These are phyloP conservation scores for Phialemonium atrogriseum DNA, from an alignment of 2,329 filamentous ascomycete species.

Conservation along the genomic window DNA sequence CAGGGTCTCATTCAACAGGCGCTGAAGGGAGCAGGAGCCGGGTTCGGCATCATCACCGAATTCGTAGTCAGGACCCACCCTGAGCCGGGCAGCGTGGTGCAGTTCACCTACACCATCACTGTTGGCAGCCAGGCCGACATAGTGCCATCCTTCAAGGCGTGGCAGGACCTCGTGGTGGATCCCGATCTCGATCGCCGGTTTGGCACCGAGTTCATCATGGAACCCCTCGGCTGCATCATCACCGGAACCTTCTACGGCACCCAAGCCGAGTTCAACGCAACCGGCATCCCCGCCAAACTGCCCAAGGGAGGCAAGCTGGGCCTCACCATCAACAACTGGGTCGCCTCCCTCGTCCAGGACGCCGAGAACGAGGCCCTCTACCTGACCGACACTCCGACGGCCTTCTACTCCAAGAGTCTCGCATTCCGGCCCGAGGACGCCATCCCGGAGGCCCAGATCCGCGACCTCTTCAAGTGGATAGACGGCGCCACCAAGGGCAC, in stretches of 20 bases:
- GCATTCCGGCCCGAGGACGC: slow-evolving; percentile 41
- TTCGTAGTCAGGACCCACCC: slow-evolving; percentile 49
- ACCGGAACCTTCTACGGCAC: slow-evolving; percentile 55
- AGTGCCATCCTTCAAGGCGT: slow-evolving; percentile 42
- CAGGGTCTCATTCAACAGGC: no score
- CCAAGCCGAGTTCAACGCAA: slow-evolving; percentile 42
- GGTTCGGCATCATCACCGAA: slow-evolving; percentile 48
- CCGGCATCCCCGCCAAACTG: slow-evolving; percentile 39
- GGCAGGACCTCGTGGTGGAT: slow-evolving; percentile 49
- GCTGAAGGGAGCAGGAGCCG: slow-evolving; percentile 46
- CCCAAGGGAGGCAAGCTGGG: slow-evolving; percentile 29
- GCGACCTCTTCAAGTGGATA: slow-evolving; percentile 45
- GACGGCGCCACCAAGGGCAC: slow-evolving; percentile 40
- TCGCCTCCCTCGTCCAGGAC: slow-evolving; percentile 46
- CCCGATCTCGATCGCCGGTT: slow-evolving; percentile 50
- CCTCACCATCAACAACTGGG: slow-evolving; percentile 49
- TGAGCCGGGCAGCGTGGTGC: slow-evolving; percentile 45
- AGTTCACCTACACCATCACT: slow-evolving; percentile 49
- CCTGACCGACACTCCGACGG: slow-evolving; percentile 34
- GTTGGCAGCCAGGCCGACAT: slow-evolving; percentile 39
- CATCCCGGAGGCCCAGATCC: slow-evolving; percentile 34
- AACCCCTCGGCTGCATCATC: slow-evolving; percentile 45
- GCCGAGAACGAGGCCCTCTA: slow-evolving; percentile 40
- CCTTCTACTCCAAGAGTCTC: slow-evolving; percentile 51
- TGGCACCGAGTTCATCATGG: slow-evolving; percentile 45